Evolutionary conservation across 2,329 filamentous ascomycete genomes (phyloP).

Genomic region (Westerdykella ornata): DNA sequence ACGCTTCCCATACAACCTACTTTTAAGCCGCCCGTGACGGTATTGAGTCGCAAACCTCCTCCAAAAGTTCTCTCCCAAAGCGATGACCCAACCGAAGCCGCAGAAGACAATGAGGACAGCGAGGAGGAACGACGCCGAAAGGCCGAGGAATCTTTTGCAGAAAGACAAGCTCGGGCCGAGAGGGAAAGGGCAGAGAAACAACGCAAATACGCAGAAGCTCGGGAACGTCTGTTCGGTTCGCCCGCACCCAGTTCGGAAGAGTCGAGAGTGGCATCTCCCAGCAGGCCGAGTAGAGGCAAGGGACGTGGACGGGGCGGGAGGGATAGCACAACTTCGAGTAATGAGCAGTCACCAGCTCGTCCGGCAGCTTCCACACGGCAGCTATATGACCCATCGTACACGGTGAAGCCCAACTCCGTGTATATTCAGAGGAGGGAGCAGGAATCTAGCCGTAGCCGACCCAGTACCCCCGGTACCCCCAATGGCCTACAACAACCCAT

Average conservation of each 20-base stretch:
- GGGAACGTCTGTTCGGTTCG: constrained; percentile 79
- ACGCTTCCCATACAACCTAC: constrained; percentile 59
- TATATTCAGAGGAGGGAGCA: constrained; percentile 40
- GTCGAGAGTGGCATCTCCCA: constrained; percentile 33
- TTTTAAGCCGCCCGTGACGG: constrained; percentile 76
- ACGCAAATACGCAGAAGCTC: constrained; percentile 78
- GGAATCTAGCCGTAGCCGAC: constrained; percentile 36
- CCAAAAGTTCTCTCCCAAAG: constrained; percentile 56
- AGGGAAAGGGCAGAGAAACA: constrained; percentile 83
- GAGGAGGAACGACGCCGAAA: constrained; percentile 56
- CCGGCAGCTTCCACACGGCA: constrained; percentile 45
- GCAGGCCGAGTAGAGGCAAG: constrained; percentile 30
- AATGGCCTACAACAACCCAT: constrained; percentile 62
- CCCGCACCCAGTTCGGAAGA: constrained; percentile 30
- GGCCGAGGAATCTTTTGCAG: constrained; percentile 62
- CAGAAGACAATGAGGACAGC: constrained; percentile 54
- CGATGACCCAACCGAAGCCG: constrained; percentile 41
- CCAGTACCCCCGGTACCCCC: constrained; percentile 42
- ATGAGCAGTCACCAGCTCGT: constrained; percentile 33
- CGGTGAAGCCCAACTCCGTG: constrained; percentile 55
- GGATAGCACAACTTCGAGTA: constrained; percentile 34
- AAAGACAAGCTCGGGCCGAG: constrained; percentile 70
- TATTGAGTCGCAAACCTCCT: constrained; percentile 75
- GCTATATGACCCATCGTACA: constrained; percentile 71
- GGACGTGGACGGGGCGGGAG: constrained; percentile 33